Conservation (phyloP, 768 basidiomycete species). For the Gelatoporia subvermispora region DNA sequence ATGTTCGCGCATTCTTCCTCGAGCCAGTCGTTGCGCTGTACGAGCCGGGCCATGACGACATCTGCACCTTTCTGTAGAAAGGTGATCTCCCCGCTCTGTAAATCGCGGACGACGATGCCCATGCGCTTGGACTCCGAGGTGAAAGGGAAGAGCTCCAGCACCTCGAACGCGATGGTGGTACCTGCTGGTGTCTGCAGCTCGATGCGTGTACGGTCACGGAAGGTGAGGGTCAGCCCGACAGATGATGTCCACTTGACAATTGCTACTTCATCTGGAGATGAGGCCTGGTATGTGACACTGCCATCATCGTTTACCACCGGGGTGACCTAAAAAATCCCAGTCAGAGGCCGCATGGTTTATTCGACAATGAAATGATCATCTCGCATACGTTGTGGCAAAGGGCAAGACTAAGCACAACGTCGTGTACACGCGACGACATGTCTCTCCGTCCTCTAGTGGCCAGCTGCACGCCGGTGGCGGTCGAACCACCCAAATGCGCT, state of each 20-base stretch:
- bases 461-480: conserved; percentile 75
- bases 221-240: conserved; percentile 83
- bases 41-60: conserved; percentile 94
- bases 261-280: conserved; percentile 97
- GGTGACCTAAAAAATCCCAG: conserved; percentile 61
- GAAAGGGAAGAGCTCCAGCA: conserved; percentile 96
- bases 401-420: conserved; percentile 89
- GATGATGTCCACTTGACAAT: conserved; percentile 97
- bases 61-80: conserved; percentile 98
- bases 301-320: conserved; percentile 95
- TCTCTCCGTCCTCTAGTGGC: conserved; percentile 85
- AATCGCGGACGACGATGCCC: conserved; percentile 92
- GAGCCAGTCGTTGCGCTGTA: conserved; percentile 96
- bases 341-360: not conserved
- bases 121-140: conserved; percentile 98
- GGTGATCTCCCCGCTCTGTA: conserved; percentile 66
- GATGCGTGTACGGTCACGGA: conserved; percentile 89
- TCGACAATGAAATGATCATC: not conserved
- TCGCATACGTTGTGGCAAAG: conserved; percentile 88
- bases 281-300: conserved; percentile 93
- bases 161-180: conserved; percentile 62
- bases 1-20: conserved; percentile 99
- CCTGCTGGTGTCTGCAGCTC: conserved; percentile 73
- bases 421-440: conserved; percentile 89
- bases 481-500: conserved; percentile 46